Evolutionary conservation across 768 basidiomycete species (phyloP).

Genomic region (Panellus pusillus): DNA sequence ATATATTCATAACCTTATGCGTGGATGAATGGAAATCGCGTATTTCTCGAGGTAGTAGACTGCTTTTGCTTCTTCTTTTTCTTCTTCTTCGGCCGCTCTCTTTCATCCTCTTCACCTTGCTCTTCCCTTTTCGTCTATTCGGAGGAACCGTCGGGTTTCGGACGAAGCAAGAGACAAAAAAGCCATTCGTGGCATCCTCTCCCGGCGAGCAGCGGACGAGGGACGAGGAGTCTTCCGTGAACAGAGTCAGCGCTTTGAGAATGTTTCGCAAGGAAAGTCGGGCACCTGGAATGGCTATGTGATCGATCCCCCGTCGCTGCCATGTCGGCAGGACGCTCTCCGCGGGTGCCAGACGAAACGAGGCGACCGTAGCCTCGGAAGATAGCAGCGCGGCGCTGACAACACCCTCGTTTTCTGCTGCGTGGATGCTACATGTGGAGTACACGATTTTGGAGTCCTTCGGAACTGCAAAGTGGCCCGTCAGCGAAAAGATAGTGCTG

Average conservation of each 20-base stretch:
- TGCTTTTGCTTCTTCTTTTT: constrained; percentile 25
- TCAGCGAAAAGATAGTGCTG: constrained; percentile 5
- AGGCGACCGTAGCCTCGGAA: constrained; percentile 58
- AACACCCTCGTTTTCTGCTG: constrained; percentile 91
- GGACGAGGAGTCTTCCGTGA: constrained; percentile 57
- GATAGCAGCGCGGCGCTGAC: constrained; percentile 72
- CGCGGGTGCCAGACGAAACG: constrained; percentile 69
- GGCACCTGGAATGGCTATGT: constrained; percentile 56
- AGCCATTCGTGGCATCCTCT: constrained; percentile 91
- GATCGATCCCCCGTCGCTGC: constrained; percentile 78
- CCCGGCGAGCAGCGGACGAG: constrained; percentile 74
- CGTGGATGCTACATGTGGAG: constrained; percentile 95
- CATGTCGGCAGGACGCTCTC: constrained; percentile 75
- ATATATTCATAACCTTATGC: neutral
- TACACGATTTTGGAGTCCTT: constrained; percentile 82
- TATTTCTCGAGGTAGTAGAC: neutral
- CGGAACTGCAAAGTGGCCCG: constrained; percentile 54
- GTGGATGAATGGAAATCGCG: neutral
- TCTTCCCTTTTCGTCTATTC: constrained; percentile 27
- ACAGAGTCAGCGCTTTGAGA: neutral
- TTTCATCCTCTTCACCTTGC: constrained; percentile 21
- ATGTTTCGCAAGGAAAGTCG: constrained; percentile 13
- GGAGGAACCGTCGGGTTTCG: constrained; percentile 18
- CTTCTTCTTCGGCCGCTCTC: constrained; percentile 16
- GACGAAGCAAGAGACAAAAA: constrained; percentile 96